Evolutionary conservation across 192 early-diverging fungal genomes (phyloP).

Genomic region (Diversispora eburnea): DNA sequence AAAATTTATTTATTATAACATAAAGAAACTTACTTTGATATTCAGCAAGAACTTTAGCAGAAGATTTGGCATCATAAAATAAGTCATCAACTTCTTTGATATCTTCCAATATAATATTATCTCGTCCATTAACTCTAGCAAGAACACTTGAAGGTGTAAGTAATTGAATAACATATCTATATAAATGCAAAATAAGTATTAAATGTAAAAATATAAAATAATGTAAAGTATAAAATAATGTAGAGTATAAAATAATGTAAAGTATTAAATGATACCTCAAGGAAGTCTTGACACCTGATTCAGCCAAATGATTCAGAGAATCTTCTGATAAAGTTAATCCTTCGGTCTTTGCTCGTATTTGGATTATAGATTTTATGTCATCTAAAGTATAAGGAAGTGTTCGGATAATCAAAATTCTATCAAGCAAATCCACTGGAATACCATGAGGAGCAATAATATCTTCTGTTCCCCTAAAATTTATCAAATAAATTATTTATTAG

Average conservation of each 20-base stretch:
- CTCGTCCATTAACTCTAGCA: slow-evolving; percentile 80
- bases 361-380: slow-evolving; percentile 86
- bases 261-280: slow-evolving; percentile 56
- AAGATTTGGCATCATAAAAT: slow-evolving; percentile 85
- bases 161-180: slow-evolving; percentile 90
- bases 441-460: slow-evolving; percentile 83
- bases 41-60: slow-evolving; percentile 67
- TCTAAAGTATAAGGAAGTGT: slow-evolving; percentile 89
- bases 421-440: slow-evolving; percentile 93
- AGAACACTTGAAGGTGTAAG: slow-evolving; percentile 89
- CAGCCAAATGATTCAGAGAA: slow-evolving; percentile 72
- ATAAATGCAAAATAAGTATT: slow-evolving; percentile 10
- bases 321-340: slow-evolving; percentile 74
- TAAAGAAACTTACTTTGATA: slow-evolving; percentile 3
- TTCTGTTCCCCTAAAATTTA: slow-evolving; percentile 67
- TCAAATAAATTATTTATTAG: not conserved
- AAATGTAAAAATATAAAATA: not conserved
- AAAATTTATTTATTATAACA: not conserved
- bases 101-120: slow-evolving; percentile 77
- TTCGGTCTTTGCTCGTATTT: slow-evolving; percentile 92
- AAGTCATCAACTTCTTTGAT: slow-evolving; percentile 80
- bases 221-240: not conserved
- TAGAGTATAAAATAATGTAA: not conserved
- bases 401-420: slow-evolving; percentile 94
- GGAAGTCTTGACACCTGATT: slow-evolving; percentile 84